Base-by-base conservation (phyloP, 345 rosid genomes). In the Heritiera fomes region DNA sequence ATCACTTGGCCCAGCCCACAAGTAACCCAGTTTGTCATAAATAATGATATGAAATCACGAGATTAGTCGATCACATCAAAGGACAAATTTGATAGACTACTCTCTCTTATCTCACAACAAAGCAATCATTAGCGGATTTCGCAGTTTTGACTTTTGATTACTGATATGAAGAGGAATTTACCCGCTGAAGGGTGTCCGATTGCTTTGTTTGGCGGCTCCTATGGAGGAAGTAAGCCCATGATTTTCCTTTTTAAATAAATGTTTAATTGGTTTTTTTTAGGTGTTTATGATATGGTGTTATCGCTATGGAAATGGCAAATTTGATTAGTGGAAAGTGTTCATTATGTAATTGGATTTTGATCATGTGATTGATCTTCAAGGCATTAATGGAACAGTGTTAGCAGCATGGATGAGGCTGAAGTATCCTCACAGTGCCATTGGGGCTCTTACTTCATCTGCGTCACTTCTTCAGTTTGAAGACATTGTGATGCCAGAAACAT, bases 381-480 rank as follows among this genome's bases (percentile, higher is more conserved):
- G n/a, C 75, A 45, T 66, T 69, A 50, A 76, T 83, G 76, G 40
- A 80, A 80, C 88, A 93, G 98, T 95, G 99, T 83, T 95, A 73
- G 99, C 99, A 2, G 92, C 98, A 75, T 95, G 97, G 99, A 95
- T 95, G 99, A 89, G 98, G 87, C 85, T 95, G 9, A 95, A 95
- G 85, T 95, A 95, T 87, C 97, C 98, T 60, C 99, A 95, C 72
- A 81, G 93, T 77, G 91, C 97, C 0, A 83, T 93, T 46, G 99
- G 98, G 68, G 97, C 98, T 12, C 92, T 95, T 73, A 96, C 97
- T 86, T 90, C 99, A 5, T 95, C 97, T 0, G 98, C 99, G 5
- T 97, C 99, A 0, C 91, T 95, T 85, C 98, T 95, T 84, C 96
- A 95, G 78, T 93, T 95, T 49, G 97, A 93, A 81, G 88, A 95